Conservation (phyloP, 768 basidiomycete species). For the Termitomyces eurrhizus region DNA sequence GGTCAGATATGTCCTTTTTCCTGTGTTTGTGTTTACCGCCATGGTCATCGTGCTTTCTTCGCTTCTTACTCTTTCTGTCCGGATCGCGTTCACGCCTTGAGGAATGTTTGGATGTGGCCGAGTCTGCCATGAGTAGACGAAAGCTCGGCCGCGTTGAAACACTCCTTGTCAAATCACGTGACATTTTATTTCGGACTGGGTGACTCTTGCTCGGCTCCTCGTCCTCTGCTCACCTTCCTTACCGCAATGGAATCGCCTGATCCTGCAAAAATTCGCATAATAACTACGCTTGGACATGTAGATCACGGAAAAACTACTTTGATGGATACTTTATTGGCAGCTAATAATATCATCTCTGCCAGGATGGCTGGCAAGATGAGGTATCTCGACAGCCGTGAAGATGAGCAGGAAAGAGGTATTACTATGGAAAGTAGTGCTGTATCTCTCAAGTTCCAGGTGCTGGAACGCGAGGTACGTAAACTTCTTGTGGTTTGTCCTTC, state of each 20-base stretch:
- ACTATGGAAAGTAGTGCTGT: constrained; percentile 99
- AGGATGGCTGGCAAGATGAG: constrained; percentile 95
- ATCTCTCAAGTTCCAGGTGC: constrained; percentile 82
- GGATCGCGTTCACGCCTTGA: constrained; percentile 35
- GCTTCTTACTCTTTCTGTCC: constrained; percentile 52
- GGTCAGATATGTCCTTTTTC: constrained; percentile 43
- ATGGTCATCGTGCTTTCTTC: constrained; percentile 45
- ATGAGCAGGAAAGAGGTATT: constrained; percentile 96
- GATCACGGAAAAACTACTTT: constrained; percentile 97
- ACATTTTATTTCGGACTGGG: constrained; percentile 2
- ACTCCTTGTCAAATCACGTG: constrained; percentile 20
- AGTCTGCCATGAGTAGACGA: constrained; percentile 13
- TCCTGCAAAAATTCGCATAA: constrained; percentile 58
- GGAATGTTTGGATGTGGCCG: constrained; percentile 15
- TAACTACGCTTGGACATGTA: constrained; percentile 86
- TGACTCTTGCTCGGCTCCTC: background rate
- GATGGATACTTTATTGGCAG: constrained; percentile 92
- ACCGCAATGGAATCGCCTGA: constrained; percentile 32
- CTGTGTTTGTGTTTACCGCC: constrained; percentile 32
- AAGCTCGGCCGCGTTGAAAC: background rate
- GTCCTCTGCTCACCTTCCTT: background rate
- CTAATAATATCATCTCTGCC: constrained; percentile 95
- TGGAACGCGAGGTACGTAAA: constrained; percentile 57
- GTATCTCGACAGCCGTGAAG: constrained; percentile 93
- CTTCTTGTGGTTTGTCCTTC: constrained; percentile 5